phyloP scores from a whole-genome alignment of 1,139 yeast species.

The Hemisphaericaspora lyxosophila region DNA sequence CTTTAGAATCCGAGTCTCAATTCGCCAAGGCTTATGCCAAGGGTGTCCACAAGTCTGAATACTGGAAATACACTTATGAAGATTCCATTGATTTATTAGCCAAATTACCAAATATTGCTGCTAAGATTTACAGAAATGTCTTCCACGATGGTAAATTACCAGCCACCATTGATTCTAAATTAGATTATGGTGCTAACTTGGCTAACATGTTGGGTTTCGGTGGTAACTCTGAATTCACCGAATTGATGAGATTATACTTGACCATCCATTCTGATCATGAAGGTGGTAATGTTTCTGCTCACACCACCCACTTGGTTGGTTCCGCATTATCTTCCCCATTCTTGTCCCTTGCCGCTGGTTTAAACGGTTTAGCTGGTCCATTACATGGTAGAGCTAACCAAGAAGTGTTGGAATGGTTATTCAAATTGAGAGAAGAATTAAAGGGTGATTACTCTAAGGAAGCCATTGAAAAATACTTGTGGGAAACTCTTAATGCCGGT shows the following conservation, averaged over 20 bases:
- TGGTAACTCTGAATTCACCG: constrained; percentile 75
- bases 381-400: constrained; percentile 98
- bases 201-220: constrained; percentile 83
- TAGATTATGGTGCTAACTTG: constrained; percentile 92
- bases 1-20: constrained; percentile 85
- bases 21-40: constrained; percentile 89
- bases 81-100: constrained; percentile 88
- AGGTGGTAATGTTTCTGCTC: constrained; percentile 98
- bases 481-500: constrained; percentile 89
- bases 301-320: constrained; percentile 95
- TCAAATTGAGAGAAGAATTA: constrained; percentile 75
- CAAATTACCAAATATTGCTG: constrained; percentile 88
- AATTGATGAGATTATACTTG: constrained; percentile 88
- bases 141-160: constrained; percentile 85
- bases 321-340: constrained; percentile 93
- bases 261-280: constrained; percentile 98
- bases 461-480: constrained; percentile 81
- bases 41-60: constrained; percentile 83
- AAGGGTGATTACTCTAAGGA: constrained; percentile 70
- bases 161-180: constrained; percentile 58
- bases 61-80: constrained; percentile 92
- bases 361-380: constrained; percentile 98
- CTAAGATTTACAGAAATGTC: constrained; percentile 88
- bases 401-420: constrained; percentile 93
- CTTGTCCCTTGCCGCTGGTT: constrained; percentile 90